Base-by-base conservation (phyloP, 2,329 filamentous ascomycete genomes). In the Chaetothyriales sp. region DNA sequence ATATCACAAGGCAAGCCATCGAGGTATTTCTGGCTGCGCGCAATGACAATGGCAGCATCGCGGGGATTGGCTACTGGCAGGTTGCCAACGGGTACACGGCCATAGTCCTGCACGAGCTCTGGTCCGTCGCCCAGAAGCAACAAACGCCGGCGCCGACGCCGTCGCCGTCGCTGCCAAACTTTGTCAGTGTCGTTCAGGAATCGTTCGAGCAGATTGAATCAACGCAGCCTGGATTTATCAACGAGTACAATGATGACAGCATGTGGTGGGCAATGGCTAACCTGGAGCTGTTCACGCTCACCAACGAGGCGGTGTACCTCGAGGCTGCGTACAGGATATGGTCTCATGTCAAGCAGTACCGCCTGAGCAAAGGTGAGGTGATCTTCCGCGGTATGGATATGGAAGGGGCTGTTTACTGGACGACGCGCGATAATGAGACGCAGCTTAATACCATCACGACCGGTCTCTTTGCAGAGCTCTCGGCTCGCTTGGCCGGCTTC, bases 221-320 rank as follows among this genome's bases (percentile, higher is more conserved):
- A 15, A 48, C 44, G n/a, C 44, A 48, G n/a, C 36, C 22, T 12
- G 46, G 54, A 18, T 57, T 52, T 22, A 53, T 57, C 50, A 53
- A 57, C 46, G 53, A 55, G 18, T 50, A 50, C 49, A 57, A 57
- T 42, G 55, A 57, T 46, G 55, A 57, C 44, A 52, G 49, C 39
- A 53, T 55, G 53, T 57, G 55, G 55, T 57, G 55, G 55, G 48
- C 49, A 10, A 53, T 57, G 12, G 51, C 51, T 22, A 25, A 49
- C 6, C n/a, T 57, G 25, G 53, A 55, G 22, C 45, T 51, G 44
- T 57, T 50, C 25, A 47, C 53, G 25, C 47, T 55, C 3, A 49
- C 49, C 2, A 45, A 44, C 10, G 39, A 54, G 22, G 18, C 46
- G 7, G 28, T 44, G 2, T 44, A 55, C 42, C 47, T 55, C 8